phyloP scores from a whole-genome alignment of 257 asterid genomes.

The Ballota nigra region DNA sequence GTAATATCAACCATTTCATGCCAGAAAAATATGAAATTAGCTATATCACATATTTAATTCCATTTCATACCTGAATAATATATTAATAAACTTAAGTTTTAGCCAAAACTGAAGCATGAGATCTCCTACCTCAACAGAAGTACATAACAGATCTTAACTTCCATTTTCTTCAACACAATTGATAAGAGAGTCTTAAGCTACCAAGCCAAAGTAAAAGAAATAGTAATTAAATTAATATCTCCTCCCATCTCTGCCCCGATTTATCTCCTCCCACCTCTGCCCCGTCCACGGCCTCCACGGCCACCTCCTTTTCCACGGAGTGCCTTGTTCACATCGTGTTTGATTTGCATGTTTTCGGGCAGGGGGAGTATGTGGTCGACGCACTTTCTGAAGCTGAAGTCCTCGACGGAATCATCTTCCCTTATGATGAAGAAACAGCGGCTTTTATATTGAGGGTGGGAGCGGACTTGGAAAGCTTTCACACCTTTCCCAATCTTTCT shows the following conservation, averaged over 20 bases:
- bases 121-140: constrained; percentile 3
- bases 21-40: not conserved
- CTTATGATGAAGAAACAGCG: constrained; percentile 87
- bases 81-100: not conserved
- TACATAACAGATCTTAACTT: not conserved
- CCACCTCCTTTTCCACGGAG: constrained; percentile 63
- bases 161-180: not conserved
- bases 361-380: constrained; percentile 74
- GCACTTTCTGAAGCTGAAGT: constrained; percentile 95
- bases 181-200: not conserved
- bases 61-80: too few relatives aligned
- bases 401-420: constrained; percentile 77
- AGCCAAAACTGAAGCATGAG: not conserved
- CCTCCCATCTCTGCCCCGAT: constrained; percentile 66
- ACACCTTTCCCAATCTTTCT: constrained; percentile 74
- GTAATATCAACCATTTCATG: not conserved
- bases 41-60: too few relatives aligned
- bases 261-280: constrained; percentile 57
- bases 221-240: constrained; percentile 10
- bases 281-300: constrained; percentile 52
- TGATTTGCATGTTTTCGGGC: constrained; percentile 80
- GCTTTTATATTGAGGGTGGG: constrained; percentile 75
- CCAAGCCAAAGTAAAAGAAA: not conserved
- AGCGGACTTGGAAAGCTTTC: constrained; percentile 67
- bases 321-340: constrained; percentile 57